Evolutionary conservation across 1,139 yeast genomes (phyloP).

Genomic region (Kurtzmaniella natalensis): DNA sequence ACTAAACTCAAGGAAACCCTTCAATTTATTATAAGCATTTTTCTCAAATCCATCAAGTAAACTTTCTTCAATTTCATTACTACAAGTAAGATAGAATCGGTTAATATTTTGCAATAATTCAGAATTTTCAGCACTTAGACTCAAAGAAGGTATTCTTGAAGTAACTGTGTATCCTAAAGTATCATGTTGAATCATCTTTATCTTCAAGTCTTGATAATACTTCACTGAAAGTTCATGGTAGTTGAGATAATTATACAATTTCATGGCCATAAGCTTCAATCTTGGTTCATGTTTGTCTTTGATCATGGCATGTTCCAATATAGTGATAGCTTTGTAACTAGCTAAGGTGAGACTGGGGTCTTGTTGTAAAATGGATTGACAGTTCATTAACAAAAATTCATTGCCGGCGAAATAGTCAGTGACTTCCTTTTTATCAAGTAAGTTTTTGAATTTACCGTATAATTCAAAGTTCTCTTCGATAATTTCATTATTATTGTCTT

Average conservation of each 20-base stretch:
- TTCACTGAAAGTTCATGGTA: conserved; percentile 45
- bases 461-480: conserved; percentile 25
- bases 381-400: conserved; percentile 56
- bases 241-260: conserved; percentile 59
- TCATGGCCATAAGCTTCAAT: conserved; percentile 65
- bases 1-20: conserved; percentile 55
- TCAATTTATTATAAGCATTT: conserved; percentile 56
- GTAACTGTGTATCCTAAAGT: conserved; percentile 58
- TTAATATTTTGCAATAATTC: conserved; percentile 26
- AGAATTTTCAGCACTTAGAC: conserved; percentile 24
- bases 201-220: conserved; percentile 51
- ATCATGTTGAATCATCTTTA: conserved; percentile 79
- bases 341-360: conserved; percentile 3
- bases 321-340: conserved; percentile 29
- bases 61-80: conserved; percentile 46
- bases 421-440: conserved; percentile 34
- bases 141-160: conserved; percentile 40
- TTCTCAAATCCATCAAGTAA: conserved; percentile 48
- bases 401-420: conserved; percentile 66
- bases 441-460: conserved; percentile 26
- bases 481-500: conserved; percentile 17
- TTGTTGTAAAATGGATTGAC: conserved; percentile 12
- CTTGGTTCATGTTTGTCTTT: conserved; percentile 64
- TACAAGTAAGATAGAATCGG: conserved; percentile 49
- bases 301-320: conserved; percentile 45